phyloP scores from a whole-genome alignment of 345 rosid genomes.

The Eucalyptus leucophloia region DNA sequence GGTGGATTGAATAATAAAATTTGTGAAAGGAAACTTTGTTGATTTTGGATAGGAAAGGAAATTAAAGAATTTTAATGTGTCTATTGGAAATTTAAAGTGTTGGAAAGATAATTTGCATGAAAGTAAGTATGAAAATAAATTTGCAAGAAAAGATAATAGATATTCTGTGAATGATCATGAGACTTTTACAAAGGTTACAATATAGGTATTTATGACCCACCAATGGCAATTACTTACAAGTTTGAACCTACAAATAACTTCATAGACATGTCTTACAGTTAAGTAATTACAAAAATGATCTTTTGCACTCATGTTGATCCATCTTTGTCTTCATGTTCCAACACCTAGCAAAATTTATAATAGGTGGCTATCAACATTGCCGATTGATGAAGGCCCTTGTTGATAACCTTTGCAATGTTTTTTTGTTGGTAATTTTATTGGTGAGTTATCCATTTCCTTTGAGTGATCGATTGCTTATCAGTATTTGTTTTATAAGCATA shows the following conservation, averaged over 20 bases:
- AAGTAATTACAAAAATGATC: too few species aligned
- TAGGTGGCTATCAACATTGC: neutral
- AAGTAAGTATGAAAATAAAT: neutral
- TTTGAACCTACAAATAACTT: neutral
- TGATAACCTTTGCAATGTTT: neutral
- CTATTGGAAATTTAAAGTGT: neutral
- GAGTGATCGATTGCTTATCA: neutral
- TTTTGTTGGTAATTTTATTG: neutral
- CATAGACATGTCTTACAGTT: neutral
- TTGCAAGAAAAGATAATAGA: too few species aligned
- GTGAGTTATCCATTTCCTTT: neutral
- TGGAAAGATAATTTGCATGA: too few species aligned
- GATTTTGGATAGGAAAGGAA: neutral
- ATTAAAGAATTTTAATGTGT: neutral
- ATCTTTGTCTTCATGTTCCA: neutral
- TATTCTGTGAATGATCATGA: accelerated
- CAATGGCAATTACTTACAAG: neutral
- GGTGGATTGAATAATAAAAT: neutral
- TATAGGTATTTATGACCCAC: neutral
- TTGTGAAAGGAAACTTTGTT: neutral
- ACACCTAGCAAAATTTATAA: neutral
- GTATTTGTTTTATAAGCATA: neutral
- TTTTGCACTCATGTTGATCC: neutral
- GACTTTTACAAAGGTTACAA: neutral
- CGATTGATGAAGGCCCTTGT: neutral